Percentiles rank a stretch among this genome's conserved stretches.
Conservation (phyloP, 2,329 filamentous ascomycete genomes). For the Talaromyces piceae region DNA sequence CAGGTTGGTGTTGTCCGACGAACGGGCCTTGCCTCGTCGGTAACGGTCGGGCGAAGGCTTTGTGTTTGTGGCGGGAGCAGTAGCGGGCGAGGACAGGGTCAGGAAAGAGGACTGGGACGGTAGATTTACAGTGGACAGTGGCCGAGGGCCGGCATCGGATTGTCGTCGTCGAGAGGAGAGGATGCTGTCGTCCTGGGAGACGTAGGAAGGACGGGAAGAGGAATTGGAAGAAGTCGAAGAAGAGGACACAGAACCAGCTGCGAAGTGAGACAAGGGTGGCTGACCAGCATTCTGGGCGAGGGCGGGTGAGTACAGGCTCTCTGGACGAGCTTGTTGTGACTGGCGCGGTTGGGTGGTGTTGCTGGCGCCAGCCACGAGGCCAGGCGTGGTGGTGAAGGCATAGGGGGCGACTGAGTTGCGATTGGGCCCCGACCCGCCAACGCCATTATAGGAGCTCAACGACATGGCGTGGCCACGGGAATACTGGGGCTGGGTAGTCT, state of each 20-base stretch:
- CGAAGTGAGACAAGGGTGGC: conserved; percentile 38
- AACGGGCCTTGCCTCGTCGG: conserved; percentile 57
- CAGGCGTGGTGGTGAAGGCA: conserved; percentile 66
- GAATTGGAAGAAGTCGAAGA: conserved; percentile 44
- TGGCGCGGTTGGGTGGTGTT: conserved; percentile 48
- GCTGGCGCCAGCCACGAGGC: conserved; percentile 43
- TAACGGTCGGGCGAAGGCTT: conserved; percentile 79
- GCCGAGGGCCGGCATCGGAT: conserved; percentile 31
- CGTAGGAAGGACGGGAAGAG: conserved; percentile 37
- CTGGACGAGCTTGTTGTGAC: conserved; percentile 28
- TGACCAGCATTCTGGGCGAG: conserved; percentile 44
- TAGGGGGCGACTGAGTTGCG: conserved; percentile 64
- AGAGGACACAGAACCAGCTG: conserved; percentile 48
- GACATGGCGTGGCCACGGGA: conserved; percentile 32
- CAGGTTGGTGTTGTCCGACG: conserved; percentile 42
- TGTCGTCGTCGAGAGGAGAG: conserved; percentile 33
- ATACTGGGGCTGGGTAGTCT: conserved; percentile 32
- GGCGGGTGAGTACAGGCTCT: conserved; percentile 8
- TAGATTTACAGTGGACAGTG: conserved; percentile 43
- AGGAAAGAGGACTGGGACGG: conserved; percentile 48
- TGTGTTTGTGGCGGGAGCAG: conserved; percentile 41
- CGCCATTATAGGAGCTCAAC: conserved; percentile 35
- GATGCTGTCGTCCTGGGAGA: conserved; percentile 45
- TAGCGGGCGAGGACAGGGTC: conserved; percentile 30
- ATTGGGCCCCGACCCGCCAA: conserved; percentile 36